These are phyloP conservation scores for Handroanthus guayacan DNA, from an alignment of 257 asterid genomes.

Conservation along the genomic window DNA sequence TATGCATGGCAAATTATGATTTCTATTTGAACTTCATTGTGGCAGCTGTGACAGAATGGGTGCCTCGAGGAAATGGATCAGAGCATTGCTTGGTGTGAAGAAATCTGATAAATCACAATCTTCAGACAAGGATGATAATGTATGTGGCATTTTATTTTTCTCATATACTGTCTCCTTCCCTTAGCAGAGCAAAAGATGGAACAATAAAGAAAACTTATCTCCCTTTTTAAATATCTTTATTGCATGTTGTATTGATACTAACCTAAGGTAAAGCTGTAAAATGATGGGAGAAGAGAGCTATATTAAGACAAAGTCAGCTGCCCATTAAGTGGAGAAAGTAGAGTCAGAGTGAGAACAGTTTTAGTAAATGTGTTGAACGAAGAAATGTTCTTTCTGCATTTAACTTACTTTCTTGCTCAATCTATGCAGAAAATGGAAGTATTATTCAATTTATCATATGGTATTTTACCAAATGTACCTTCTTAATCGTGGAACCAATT, in stretches of 20 bases:
- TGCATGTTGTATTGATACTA: background rate
- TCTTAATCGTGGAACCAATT: no score
- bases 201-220: background rate
- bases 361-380: constrained; percentile 2
- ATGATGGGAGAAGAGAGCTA: background rate
- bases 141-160: constrained; percentile 44
- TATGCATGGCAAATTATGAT: constrained; percentile 15
- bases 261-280: background rate
- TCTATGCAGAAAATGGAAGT: background rate
- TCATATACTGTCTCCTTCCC: background rate
- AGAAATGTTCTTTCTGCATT: background rate
- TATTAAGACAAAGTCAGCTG: background rate
- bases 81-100: constrained; percentile 71
- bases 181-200: background rate
- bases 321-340: background rate
- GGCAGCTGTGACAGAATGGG: constrained; percentile 71
- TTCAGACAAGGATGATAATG: constrained; percentile 65
- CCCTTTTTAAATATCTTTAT: background rate
- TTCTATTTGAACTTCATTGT: constrained; percentile 25
- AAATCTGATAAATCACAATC: constrained; percentile 62
- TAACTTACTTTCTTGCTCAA: background rate
- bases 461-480: no score
- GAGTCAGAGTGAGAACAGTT: background rate
- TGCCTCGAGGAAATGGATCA: constrained; percentile 84
- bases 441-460: background rate